These are phyloP conservation scores for Leccinum sublutescens DNA, from an alignment of 768 basidiomycete species.

Conservation along the genomic window DNA sequence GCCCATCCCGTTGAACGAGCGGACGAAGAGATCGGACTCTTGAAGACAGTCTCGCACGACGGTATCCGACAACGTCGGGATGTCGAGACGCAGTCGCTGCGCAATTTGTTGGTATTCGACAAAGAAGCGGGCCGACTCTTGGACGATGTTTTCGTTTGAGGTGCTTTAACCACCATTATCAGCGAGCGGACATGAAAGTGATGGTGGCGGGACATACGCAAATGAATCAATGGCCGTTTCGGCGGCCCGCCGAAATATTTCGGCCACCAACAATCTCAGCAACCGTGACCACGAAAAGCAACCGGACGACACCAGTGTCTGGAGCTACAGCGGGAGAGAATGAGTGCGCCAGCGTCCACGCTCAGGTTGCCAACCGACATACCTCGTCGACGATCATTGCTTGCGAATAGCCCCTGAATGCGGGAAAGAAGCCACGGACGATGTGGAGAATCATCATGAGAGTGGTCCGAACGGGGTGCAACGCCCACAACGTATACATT, in stretches of 20 bases:
- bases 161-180: conserved; percentile 39
- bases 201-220: conserved; percentile 53
- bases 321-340: conserved; percentile 46
- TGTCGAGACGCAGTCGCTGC: conserved; percentile 72
- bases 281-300: conserved; percentile 70
- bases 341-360: conserved; percentile 1
- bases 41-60: conserved; percentile 74
- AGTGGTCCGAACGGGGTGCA: conserved; percentile 69
- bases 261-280: conserved; percentile 54
- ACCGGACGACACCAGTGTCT: conserved; percentile 65
- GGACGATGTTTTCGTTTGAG: conserved; percentile 69
- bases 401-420: conserved; percentile 84
- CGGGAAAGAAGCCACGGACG: conserved; percentile 72
- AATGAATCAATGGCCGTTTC: conserved; percentile 69
- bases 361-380: conserved; percentile 26
- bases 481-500: conserved; percentile 44
- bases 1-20: conserved; percentile 71
- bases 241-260: conserved; percentile 59
- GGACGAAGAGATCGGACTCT: conserved; percentile 81
- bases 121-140: conserved; percentile 68
- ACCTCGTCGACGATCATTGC: conserved; percentile 85
- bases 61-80: conserved; percentile 76
- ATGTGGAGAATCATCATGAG: conserved; percentile 71
- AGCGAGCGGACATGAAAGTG: conserved; percentile 13
- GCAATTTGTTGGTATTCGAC: conserved; percentile 80